These are phyloP conservation scores for Chrysosphaeria jannelii DNA, from an alignment of 2,329 filamentous ascomycete genomes.

Conservation along the genomic window DNA sequence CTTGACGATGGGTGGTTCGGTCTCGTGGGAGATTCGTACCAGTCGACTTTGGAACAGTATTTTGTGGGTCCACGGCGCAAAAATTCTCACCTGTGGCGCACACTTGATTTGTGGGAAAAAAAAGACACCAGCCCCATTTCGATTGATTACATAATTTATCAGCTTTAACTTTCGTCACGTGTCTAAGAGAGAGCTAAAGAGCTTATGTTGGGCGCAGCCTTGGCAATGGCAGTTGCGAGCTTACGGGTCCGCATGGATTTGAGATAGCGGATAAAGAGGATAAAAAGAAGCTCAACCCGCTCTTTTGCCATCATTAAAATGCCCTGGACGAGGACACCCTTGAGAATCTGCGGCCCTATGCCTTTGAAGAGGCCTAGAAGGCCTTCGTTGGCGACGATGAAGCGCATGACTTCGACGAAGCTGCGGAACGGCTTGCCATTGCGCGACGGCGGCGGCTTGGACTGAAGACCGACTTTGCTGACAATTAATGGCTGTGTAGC, in stretches of 20 bases:
- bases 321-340: constrained; percentile 79
- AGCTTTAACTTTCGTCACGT: too few relatives aligned
- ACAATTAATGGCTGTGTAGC: constrained; percentile 87
- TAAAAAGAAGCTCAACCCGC: constrained; percentile 71
- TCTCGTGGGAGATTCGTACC: too few relatives aligned
- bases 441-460: constrained; percentile 56
- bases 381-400: constrained; percentile 76
- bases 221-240: constrained; percentile 35
- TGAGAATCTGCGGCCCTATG: constrained; percentile 75
- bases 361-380: constrained; percentile 74
- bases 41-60: too few relatives aligned
- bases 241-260: constrained; percentile 38
- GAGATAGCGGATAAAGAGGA: constrained; percentile 61
- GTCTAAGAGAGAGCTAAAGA: too few relatives aligned
- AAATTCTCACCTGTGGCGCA: constrained; percentile 5
- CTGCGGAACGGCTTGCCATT: constrained; percentile 79
- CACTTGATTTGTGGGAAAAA: constrained; percentile 6
- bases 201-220: too few relatives aligned
- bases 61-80: constrained; percentile 1
- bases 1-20: constrained; percentile 6
- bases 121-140: constrained; percentile 5
- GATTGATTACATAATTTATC: too few relatives aligned
- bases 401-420: constrained; percentile 82
- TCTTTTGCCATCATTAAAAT: constrained; percentile 99
- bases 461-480: constrained; percentile 89